A percentile compares a stretch with the other conserved stretches of the same genome.
phyloP scores from a whole-genome alignment of 495 filamentous ascomycete genomes.

The Hypoxylon lenormandii region DNA sequence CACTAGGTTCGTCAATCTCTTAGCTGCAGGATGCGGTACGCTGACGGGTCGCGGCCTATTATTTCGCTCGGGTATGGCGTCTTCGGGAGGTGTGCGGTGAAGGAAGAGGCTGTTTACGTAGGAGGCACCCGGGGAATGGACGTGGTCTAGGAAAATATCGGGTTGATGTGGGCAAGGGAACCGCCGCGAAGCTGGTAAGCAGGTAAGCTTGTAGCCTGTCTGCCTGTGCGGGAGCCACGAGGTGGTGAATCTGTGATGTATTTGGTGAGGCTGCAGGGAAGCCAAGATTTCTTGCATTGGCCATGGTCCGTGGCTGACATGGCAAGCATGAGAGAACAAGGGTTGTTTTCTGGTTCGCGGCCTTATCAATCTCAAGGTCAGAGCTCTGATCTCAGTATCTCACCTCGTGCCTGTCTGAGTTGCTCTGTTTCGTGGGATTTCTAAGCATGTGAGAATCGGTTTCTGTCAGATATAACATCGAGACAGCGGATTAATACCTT shows the following conservation, averaged over 20 bases:
- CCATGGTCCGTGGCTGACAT: conserved; percentile 37
- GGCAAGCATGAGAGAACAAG: conserved; percentile 30
- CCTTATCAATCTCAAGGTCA: conserved; percentile 37
- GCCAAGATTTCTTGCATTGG: conserved; percentile 47
- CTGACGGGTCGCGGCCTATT: conserved; percentile 4
- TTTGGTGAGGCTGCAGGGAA: conserved; percentile 47
- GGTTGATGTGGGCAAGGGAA: conserved; percentile 33
- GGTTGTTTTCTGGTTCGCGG: conserved; percentile 19
- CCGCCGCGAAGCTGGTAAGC: conserved; percentile 20
- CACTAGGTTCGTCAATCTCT: conserved; percentile 36
- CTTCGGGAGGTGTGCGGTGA: conserved; percentile 42
- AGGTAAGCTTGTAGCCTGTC: conserved; percentile 36
- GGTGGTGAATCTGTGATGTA: conserved; percentile 40
- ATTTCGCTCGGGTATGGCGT: conserved; percentile 28
- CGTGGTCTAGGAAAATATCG: conserved; percentile 33
- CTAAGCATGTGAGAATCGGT: conserved; percentile 37
- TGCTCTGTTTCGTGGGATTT: conserved; percentile 36
- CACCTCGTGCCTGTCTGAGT: conserved; percentile 39
- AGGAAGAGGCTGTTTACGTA: conserved; percentile 7
- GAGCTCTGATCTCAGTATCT: conserved; percentile 37
- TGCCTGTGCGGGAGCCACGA: conserved; percentile 26
- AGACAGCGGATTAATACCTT: conserved; percentile 9
- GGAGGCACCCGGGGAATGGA: conserved; percentile 15
- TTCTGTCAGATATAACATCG: neutral
- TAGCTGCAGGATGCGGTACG: neutral